phyloP scores from a whole-genome alignment of 352 stramenopile genomes.

The Phytophthora sp. region DNA sequence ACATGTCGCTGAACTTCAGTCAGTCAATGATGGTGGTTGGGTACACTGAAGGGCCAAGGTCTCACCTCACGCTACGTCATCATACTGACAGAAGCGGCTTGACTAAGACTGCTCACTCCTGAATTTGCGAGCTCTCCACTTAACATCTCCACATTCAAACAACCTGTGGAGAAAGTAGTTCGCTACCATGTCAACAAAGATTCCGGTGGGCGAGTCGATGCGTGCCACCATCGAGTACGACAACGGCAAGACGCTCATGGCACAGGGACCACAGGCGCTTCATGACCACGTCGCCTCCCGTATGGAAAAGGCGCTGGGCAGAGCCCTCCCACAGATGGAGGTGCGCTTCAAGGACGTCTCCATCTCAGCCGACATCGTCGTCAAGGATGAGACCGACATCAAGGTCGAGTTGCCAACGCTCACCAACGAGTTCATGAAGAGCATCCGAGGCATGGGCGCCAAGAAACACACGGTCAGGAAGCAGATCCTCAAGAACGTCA shows the following conservation, averaged over 20 bases:
- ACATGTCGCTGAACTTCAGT: no score
- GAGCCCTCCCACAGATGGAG: conserved; percentile 48
- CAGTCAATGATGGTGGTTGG: no score
- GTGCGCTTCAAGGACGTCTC: conserved; percentile 49
- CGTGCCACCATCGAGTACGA: conserved; percentile 8
- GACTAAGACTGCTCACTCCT: no score
- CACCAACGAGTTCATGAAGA: conserved; percentile 22
- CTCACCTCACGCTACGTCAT: no score
- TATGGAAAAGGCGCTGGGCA: conserved; percentile 38
- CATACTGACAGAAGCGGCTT: no score
- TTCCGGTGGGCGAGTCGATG: background rate
- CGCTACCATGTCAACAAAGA: no score
- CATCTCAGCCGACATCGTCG: conserved; percentile 34
- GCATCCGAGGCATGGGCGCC: conserved; percentile 10
- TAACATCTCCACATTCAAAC: no score
- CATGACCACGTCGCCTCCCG: conserved; percentile 38
- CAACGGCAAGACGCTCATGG: conserved; percentile 43
- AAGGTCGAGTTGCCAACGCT: conserved; percentile 27
- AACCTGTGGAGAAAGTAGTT: no score
- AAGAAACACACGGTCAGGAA: conserved; percentile 43
- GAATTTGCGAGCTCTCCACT: no score
- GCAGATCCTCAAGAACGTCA: conserved; percentile 20
- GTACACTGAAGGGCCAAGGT: no score
- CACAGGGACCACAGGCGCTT: conserved; percentile 34
- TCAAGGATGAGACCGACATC: conserved; percentile 25